Conservation (phyloP, 345 rosid genomes). For the Citrus inodora region DNA sequence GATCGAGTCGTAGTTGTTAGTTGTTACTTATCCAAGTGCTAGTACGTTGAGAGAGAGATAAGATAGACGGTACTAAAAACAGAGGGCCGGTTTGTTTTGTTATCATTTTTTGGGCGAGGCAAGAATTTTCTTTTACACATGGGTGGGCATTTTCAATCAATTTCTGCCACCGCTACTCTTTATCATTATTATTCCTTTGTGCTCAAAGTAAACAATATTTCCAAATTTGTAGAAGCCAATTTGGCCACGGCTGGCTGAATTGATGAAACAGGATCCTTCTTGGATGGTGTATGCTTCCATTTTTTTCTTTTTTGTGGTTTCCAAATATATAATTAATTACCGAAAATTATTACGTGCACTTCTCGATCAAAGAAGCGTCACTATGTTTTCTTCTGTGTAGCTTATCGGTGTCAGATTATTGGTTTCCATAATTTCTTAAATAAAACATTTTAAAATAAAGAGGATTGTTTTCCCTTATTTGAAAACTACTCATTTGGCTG, state of each 20-base stretch:
- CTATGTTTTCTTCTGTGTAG: not conserved
- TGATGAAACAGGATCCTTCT: not conserved
- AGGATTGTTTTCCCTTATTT: too few species aligned
- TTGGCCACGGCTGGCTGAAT: not conserved
- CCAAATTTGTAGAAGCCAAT: slow-evolving; percentile 17
- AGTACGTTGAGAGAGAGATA: too few species aligned
- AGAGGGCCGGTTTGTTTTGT: too few species aligned
- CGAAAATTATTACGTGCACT: not conserved
- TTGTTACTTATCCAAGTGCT: too few species aligned
- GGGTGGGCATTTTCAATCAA: too few species aligned
- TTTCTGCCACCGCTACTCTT: not conserved
- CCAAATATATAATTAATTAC: not conserved
- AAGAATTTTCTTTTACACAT: not conserved
- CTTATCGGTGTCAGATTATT: not conserved
- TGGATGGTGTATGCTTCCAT: not conserved
- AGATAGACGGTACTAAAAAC: too few species aligned
- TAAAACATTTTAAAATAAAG: too few species aligned
- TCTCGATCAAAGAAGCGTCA: not conserved
- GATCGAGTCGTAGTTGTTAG: too few species aligned
- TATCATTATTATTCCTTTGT: not conserved
- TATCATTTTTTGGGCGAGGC: not conserved
- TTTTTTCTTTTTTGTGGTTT: too few species aligned
- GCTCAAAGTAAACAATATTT: not conserved
- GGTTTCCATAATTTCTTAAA: not conserved
- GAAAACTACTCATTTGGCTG: too few species aligned